Conservation (phyloP, 106 monocot species). For the Agapanthus africanus region DNA sequence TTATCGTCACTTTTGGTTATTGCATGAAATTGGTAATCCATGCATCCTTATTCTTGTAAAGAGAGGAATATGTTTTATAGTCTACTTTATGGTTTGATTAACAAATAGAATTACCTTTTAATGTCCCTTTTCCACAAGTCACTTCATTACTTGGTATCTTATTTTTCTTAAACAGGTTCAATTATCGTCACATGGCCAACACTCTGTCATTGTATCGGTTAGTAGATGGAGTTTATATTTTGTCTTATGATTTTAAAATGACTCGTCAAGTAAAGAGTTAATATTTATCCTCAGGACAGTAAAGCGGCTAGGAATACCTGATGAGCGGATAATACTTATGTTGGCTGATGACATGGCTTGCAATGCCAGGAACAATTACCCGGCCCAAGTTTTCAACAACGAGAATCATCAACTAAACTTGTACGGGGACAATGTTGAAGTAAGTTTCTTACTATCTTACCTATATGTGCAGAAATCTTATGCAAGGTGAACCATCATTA, state of each 20-base stretch:
- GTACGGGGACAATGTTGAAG: slow-evolving; percentile 99
- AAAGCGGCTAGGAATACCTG: slow-evolving; percentile 90
- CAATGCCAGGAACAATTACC: slow-evolving; percentile 89
- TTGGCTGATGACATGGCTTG: slow-evolving; percentile 99
- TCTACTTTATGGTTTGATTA: not conserved
- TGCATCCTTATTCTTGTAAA: not conserved
- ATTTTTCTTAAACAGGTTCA: slow-evolving; percentile 61
- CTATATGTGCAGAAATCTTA: not conserved
- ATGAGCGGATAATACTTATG: slow-evolving; percentile 98
- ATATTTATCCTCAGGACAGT: slow-evolving; percentile 59
- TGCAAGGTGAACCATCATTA: not conserved
- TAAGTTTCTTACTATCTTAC: slow-evolving; percentile 33
- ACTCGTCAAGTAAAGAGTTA: not conserved
- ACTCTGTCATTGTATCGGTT: slow-evolving; percentile 90
- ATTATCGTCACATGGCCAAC: slow-evolving; percentile 98
- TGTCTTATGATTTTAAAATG: not conserved
- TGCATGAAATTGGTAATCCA: not conserved
- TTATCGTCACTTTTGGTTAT: not conserved
- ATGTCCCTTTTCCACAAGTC: not conserved
- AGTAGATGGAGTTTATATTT: slow-evolving; percentile 4
- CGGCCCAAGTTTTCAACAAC: slow-evolving; percentile 98
- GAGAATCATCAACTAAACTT: slow-evolving; percentile 96
- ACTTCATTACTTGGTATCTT: not conserved
- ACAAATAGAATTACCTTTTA: not conserved
- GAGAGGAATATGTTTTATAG: not conserved